These are phyloP conservation scores for Begonia peltatifolia DNA, from an alignment of 306 rosid species.

Conservation along the genomic window DNA sequence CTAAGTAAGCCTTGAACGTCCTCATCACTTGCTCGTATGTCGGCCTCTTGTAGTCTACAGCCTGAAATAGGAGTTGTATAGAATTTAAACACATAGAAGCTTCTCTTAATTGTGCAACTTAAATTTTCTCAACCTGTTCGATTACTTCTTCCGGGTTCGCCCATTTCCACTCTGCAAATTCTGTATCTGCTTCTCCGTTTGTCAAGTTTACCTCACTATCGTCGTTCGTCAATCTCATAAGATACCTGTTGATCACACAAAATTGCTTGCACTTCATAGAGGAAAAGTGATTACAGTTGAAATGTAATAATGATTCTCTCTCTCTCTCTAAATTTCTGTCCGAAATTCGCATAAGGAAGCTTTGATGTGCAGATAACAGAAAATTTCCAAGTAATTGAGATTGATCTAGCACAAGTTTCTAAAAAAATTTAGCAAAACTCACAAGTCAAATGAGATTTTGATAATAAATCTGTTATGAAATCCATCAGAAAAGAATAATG, in stretches of 20 bases:
- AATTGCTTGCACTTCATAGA: too few relatives aligned
- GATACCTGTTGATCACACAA: constrained; percentile 42
- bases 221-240: constrained; percentile 60
- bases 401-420: too few relatives aligned
- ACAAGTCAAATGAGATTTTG: too few relatives aligned
- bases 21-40: constrained; percentile 78
- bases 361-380: too few relatives aligned
- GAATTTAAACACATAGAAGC: not conserved
- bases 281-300: too few relatives aligned
- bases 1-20: constrained; percentile 63
- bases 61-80: constrained; percentile 34
- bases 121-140: constrained; percentile 41
- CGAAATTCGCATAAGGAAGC: too few relatives aligned
- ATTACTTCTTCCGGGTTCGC: constrained; percentile 74
- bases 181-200: constrained; percentile 76
- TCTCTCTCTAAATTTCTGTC: too few relatives aligned
- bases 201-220: constrained; percentile 73
- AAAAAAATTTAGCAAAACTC: too few relatives aligned
- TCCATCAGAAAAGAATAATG: constrained; percentile 3
- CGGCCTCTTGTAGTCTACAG: constrained; percentile 96
- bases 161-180: constrained; percentile 98
- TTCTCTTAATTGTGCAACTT: too few relatives aligned
- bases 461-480: not conserved
- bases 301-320: too few relatives aligned
- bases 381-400: too few relatives aligned